Percentiles rank a stretch among this genome's conserved stretches.
Evolutionary conservation across 2,329 filamentous ascomycete genomes (phyloP).

Genomic region (Thelonectria rubi): DNA sequence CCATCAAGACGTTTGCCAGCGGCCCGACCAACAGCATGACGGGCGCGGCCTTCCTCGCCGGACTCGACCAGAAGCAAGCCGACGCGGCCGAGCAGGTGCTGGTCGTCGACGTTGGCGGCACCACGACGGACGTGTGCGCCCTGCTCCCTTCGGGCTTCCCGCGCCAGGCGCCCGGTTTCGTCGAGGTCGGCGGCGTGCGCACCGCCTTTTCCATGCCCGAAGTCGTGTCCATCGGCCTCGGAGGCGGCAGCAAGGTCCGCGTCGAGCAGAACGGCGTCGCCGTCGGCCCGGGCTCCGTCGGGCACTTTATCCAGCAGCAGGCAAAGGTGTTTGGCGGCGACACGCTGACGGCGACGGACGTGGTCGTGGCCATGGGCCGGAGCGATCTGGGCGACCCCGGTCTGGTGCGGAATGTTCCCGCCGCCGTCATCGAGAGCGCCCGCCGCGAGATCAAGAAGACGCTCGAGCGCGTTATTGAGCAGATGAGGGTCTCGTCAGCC

Average conservation of each 20-base stretch:
- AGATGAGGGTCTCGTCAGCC: slow-evolving; percentile 64
- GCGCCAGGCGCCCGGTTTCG: slow-evolving; percentile 65
- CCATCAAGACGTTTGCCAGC: slow-evolving; percentile 63
- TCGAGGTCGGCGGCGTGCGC: slow-evolving; percentile 65
- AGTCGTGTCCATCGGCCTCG: slow-evolving; percentile 64
- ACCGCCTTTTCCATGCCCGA: slow-evolving; percentile 68
- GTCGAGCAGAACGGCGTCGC: slow-evolving; percentile 42
- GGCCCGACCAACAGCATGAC: slow-evolving; percentile 64
- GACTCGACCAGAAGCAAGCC: slow-evolving; percentile 47
- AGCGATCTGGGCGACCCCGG: slow-evolving; percentile 43
- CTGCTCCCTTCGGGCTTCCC: slow-evolving; percentile 68
- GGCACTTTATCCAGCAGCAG: slow-evolving; percentile 58
- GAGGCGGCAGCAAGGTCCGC: slow-evolving; percentile 57
- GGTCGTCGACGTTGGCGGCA: slow-evolving; percentile 69
- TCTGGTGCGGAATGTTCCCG: slow-evolving; percentile 42
- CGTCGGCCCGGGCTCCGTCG: slow-evolving; percentile 67
- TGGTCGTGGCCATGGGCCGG: slow-evolving; percentile 53
- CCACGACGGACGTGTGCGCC: slow-evolving; percentile 68
- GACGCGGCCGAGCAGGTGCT: slow-evolving; percentile 46
- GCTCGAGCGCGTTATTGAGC: slow-evolving; percentile 62
- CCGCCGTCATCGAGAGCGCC: slow-evolving; percentile 32
- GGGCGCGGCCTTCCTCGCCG: slow-evolving; percentile 63
- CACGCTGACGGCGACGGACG: slow-evolving; percentile 62
- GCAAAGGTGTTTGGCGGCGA: slow-evolving; percentile 63
- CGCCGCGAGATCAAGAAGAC: slow-evolving; percentile 53